Conservation (phyloP, 2,329 filamentous ascomycete species). For the Alternaria viburni region DNA sequence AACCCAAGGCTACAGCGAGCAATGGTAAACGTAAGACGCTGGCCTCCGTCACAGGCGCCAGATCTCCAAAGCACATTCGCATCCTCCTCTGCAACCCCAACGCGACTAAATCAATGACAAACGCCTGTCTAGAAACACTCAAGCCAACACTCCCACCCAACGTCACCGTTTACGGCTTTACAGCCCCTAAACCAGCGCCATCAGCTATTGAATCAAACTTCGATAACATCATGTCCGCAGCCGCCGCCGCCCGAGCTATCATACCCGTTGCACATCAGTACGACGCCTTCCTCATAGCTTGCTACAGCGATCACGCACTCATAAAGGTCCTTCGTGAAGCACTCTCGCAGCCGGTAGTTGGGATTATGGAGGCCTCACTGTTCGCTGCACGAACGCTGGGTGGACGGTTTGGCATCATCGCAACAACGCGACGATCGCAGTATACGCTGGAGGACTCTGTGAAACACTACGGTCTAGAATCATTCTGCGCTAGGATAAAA, state of each 20-base stretch:
- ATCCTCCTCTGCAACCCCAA: constrained; percentile 2
- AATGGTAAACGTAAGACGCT: rapidly evolving
- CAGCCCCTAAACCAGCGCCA: constrained; percentile 56
- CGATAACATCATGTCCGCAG: constrained; percentile 59
- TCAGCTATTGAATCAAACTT: constrained; percentile 59
- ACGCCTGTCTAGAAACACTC: not conserved
- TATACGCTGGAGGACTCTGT: not conserved
- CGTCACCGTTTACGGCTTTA: constrained; percentile 59
- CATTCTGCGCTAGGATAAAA: constrained; percentile 53
- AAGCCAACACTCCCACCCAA: constrained; percentile 51
- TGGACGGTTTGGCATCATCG: constrained; percentile 20
- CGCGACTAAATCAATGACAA: not conserved
- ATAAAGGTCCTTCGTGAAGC: constrained; percentile 57
- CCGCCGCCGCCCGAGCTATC: constrained; percentile 56
- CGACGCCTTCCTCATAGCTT: constrained; percentile 58
- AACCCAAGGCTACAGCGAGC: not conserved
- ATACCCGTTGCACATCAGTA: constrained; percentile 53
- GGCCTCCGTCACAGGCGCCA: not conserved
- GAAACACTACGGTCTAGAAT: constrained; percentile 49
- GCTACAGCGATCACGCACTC: constrained; percentile 57
- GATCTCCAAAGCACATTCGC: not conserved
- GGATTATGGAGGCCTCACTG: constrained; percentile 60
- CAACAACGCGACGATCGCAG: not conserved
- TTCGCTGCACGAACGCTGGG: constrained; percentile 60
- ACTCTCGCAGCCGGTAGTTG: constrained; percentile 53